A percentile compares a stretch with the other conserved stretches of the same genome.
phyloP scores from a whole-genome alignment of 208 protist genomes.

The Acanthamoeba triangularis region DNA sequence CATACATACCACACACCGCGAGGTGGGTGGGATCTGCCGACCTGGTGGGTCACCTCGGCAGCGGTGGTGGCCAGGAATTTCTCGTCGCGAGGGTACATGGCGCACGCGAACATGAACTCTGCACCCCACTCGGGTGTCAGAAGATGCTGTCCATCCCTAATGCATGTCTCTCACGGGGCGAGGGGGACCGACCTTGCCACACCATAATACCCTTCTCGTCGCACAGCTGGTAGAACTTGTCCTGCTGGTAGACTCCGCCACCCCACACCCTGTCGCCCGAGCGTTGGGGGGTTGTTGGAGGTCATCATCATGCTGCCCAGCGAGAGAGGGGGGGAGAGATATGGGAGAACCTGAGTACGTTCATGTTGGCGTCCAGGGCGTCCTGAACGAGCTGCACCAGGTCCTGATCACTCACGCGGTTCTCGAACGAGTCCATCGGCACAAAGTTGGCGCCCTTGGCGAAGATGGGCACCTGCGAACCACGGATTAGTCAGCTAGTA shows the following conservation, averaged over 20 bases:
- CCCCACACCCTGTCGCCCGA: slow-evolving; percentile 89
- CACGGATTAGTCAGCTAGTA: neutral
- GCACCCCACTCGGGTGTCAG: neutral
- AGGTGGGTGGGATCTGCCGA: neutral
- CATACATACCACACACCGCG: neutral
- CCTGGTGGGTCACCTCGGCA: slow-evolving; percentile 83
- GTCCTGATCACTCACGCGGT: neutral
- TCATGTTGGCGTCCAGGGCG: slow-evolving; percentile 73
- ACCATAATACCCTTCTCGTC: slow-evolving; percentile 90
- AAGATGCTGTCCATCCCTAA: too few relatives aligned
- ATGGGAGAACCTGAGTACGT: neutral
- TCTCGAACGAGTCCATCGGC: slow-evolving; percentile 86
- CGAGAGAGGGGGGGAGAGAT: neutral
- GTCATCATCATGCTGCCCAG: neutral
- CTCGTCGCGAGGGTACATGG: slow-evolving; percentile 86
- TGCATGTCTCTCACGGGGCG: neutral
- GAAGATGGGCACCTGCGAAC: slow-evolving; percentile 1
- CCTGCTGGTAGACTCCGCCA: slow-evolving; percentile 90
- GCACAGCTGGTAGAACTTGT: slow-evolving; percentile 90
- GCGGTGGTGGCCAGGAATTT: slow-evolving; percentile 84
- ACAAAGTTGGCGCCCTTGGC: slow-evolving; percentile 90
- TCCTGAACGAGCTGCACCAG: slow-evolving; percentile 75
- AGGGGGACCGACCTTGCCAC: slow-evolving; percentile 88
- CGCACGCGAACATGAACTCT: slow-evolving; percentile 91
- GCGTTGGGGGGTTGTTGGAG: neutral